A percentile compares a stretch with the other conserved stretches of the same genome.
Conservation (phyloP, 2,329 filamentous ascomycete genomes). For the Amauroascus verrucosus region DNA sequence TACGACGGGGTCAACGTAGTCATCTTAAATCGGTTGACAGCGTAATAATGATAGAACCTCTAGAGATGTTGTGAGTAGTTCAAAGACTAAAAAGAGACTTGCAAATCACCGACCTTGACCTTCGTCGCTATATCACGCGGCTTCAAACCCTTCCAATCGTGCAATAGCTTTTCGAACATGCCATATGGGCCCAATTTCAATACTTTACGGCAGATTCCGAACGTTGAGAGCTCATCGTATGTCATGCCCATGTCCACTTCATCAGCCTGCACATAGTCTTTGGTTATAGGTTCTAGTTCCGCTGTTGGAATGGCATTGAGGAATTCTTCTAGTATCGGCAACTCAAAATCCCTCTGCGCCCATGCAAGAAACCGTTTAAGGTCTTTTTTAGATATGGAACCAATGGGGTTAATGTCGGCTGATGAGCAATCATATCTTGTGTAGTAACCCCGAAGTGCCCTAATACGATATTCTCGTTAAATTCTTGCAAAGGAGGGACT, state of each 20-base stretch:
- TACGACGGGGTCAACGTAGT: conserved; percentile 47
- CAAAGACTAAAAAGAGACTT: too few species aligned
- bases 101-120: conserved; percentile 23
- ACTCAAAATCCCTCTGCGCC: conserved; percentile 47
- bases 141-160: conserved; percentile 34
- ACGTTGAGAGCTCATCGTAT: conserved; percentile 44
- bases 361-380: conserved; percentile 59
- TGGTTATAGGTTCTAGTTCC: conserved; percentile 55
- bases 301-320: conserved; percentile 51
- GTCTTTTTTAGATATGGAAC: conserved; percentile 52
- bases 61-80: neutral
- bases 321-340: conserved; percentile 47
- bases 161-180: conserved; percentile 42
- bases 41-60: conserved; percentile 23
- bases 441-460: conserved; percentile 38
- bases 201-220: conserved; percentile 43
- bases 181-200: conserved; percentile 43
- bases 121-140: conserved; percentile 35
- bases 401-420: conserved; percentile 48
- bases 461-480: neutral
- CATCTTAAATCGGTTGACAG: conserved; percentile 54
- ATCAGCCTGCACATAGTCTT: conserved; percentile 46
- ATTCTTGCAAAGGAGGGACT: too few species aligned
- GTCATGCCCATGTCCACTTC: conserved; percentile 43
- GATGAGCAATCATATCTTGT: conserved; percentile 56